Conservation (phyloP, 768 basidiomycete genomes). For the Hydnomerulius pinastri region DNA sequence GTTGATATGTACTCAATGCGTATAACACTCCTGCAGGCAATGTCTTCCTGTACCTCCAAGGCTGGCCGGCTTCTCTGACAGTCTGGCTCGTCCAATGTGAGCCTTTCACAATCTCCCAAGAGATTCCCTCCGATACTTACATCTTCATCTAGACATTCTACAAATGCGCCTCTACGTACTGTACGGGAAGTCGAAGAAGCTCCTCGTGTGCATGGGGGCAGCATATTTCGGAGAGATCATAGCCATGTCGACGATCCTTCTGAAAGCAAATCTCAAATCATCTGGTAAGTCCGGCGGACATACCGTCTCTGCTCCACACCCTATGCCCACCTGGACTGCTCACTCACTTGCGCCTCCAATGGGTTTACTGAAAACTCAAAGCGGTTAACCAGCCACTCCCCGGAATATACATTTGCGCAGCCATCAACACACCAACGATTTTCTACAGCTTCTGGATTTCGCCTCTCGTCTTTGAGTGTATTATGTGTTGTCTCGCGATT, state of each 20-base stretch:
- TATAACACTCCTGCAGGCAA: not conserved
- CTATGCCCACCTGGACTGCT: too few species aligned
- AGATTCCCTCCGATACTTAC: not conserved
- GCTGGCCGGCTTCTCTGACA: not conserved
- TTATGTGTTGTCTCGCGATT: slow-evolving; percentile 54
- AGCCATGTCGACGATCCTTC: slow-evolving; percentile 6
- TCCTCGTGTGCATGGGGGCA: slow-evolving; percentile 15
- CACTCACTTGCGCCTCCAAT: too few species aligned
- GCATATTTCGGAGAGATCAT: slow-evolving; percentile 8
- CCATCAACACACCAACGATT: slow-evolving; percentile 37
- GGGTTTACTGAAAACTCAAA: not conserved
- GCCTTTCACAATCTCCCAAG: not conserved
- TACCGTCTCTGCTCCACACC: not conserved
- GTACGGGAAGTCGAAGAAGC: slow-evolving; percentile 26
- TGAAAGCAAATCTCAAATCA: not conserved
- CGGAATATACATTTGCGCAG: slow-evolving; percentile 42
- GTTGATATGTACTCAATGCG: not conserved
- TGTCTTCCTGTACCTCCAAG: not conserved
- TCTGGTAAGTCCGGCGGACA: not conserved
- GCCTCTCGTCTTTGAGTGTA: slow-evolving; percentile 52
- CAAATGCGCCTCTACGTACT: slow-evolving; percentile 36
- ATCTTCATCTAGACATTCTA: slow-evolving; percentile 27
- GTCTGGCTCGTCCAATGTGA: slow-evolving; percentile 3
- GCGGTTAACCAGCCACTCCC: slow-evolving; percentile 14
- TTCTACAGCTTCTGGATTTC: slow-evolving; percentile 68